These are phyloP conservation scores for Euphorbia pulcherrima DNA, from an alignment of 345 rosid genomes.

Conservation along the genomic window DNA sequence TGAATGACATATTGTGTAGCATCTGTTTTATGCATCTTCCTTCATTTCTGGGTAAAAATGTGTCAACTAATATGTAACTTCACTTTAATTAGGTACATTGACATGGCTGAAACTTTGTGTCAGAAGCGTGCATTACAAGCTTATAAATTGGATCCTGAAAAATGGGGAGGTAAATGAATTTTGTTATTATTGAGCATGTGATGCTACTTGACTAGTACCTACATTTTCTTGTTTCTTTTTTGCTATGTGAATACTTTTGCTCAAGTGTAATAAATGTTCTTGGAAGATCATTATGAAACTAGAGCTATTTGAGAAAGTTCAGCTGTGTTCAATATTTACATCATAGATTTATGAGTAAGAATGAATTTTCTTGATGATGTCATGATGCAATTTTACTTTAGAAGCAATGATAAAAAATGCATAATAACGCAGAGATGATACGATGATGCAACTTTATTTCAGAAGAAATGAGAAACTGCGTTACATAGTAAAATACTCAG, in stretches of 20 bases:
- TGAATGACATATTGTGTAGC: background rate
- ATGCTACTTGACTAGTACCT: background rate
- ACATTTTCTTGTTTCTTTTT: background rate
- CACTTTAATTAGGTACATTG: slow-evolving; percentile 60
- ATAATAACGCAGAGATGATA: background rate
- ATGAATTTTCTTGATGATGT: background rate
- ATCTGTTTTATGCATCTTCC: background rate
- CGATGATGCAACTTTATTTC: too few relatives aligned
- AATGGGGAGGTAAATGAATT: slow-evolving; percentile 80
- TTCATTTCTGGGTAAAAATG: background rate
- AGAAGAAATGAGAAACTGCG: too few relatives aligned
- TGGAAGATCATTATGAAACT: background rate
- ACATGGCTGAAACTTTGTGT: slow-evolving; percentile 87
- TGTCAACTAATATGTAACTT: slow-evolving; percentile 8
- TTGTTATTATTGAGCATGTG: background rate
- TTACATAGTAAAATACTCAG: too few relatives aligned
- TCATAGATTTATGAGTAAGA: background rate
- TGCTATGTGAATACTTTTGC: background rate
- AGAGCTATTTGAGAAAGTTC: background rate
- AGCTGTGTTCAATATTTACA: background rate
- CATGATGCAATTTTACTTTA: background rate
- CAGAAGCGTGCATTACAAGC: slow-evolving; percentile 91
- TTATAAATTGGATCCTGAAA: slow-evolving; percentile 73
- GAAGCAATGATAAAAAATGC: background rate
- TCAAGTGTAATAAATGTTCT: background rate